Percentiles rank a stretch among this genome's conserved stretches.
phyloP scores from a whole-genome alignment of 306 rosid species.

The Vigna nakashimae region DNA sequence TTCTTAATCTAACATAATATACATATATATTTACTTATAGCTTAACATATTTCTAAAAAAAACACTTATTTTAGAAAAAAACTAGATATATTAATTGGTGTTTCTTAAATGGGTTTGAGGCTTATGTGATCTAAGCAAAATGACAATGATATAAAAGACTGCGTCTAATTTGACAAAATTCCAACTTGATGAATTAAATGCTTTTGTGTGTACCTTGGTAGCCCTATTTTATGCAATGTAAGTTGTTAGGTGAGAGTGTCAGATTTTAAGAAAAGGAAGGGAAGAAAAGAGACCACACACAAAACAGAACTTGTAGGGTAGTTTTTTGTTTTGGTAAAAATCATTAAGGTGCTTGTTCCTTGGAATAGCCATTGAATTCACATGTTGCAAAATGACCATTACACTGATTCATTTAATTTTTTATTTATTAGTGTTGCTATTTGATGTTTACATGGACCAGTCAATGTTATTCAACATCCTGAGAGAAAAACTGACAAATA shows the following conservation, averaged over 20 bases:
- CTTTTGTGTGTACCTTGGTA: neutral
- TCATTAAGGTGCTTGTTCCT: neutral
- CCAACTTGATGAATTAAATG: constrained; percentile 38
- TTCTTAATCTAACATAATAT: neutral
- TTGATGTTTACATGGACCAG: neutral
- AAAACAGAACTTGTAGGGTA: neutral
- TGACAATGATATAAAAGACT: too few relatives aligned
- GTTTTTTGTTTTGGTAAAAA: neutral
- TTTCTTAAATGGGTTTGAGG: too few relatives aligned
- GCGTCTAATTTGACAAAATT: neutral
- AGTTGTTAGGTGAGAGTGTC: constrained; percentile 22
- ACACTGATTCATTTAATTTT: neutral
- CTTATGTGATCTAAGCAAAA: too few relatives aligned
- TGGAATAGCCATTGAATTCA: neutral
- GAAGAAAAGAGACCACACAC: neutral
- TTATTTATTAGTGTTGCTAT: neutral
- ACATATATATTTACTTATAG: neutral
- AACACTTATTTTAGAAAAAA: too few relatives aligned
- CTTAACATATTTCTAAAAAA: too few relatives aligned
- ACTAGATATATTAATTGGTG: too few relatives aligned
- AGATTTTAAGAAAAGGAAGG: neutral
- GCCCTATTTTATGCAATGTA: neutral
- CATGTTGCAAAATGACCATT: neutral
- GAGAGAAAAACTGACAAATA: neutral
- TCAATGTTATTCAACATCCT: neutral